Percentiles rank a stretch among this genome's conserved stretches.
Conservation (phyloP, 768 basidiomycete species). For the Fistulinella prunicolor region DNA sequence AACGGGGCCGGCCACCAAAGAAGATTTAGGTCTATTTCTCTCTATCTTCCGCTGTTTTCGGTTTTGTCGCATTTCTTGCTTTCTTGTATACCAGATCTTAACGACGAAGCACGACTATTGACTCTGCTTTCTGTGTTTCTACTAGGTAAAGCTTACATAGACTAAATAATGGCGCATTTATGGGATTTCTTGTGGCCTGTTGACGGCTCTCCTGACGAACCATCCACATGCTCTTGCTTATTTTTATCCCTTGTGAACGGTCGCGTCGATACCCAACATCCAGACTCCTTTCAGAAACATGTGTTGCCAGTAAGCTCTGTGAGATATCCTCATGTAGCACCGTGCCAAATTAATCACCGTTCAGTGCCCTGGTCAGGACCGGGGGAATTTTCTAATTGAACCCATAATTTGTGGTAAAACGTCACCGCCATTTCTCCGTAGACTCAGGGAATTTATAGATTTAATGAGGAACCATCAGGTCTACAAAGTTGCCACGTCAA, state of each 20-base stretch:
- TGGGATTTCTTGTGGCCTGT: constrained; percentile 21
- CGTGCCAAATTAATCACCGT: constrained; percentile 36
- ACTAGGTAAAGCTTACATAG: constrained; percentile 35
- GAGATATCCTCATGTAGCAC: constrained; percentile 32
- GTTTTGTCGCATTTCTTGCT: constrained; percentile 32
- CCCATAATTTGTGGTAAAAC: constrained; percentile 18
- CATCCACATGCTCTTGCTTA: constrained; percentile 25
- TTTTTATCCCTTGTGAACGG: constrained; percentile 35
- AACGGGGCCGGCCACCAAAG: constrained; percentile 69
- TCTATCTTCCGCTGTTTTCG: constrained; percentile 19
- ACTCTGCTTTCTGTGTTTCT: constrained; percentile 35
- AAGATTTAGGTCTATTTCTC: constrained; percentile 24
- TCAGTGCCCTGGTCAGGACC: constrained; percentile 21
- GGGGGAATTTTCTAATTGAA: constrained; percentile 20
- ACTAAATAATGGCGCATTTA: constrained; percentile 33
- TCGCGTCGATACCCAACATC: constrained; percentile 10
- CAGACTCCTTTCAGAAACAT: constrained; percentile 23
- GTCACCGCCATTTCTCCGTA: constrained; percentile 19
- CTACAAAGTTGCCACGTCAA: constrained; percentile 29
- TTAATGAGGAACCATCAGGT: constrained; percentile 29
- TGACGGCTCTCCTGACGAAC: constrained; percentile 9
- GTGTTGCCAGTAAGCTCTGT: constrained; percentile 24
- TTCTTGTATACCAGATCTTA: constrained; percentile 34
- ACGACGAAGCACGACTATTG: constrained; percentile 35
- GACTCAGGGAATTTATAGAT: constrained; percentile 26